Base-by-base conservation (phyloP, 257 asterid genomes). In the Solanum acaule region DNA sequence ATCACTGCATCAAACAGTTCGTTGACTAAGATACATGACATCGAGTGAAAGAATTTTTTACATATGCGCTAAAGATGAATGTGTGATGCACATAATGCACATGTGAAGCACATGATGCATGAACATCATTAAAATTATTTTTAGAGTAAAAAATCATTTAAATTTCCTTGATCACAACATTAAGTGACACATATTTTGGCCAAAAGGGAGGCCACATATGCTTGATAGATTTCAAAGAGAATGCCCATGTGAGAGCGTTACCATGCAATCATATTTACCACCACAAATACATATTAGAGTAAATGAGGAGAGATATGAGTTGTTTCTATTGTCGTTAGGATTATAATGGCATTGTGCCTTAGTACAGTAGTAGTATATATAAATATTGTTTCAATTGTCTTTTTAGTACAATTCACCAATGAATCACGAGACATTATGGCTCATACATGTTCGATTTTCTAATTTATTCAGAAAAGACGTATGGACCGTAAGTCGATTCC, bases 41-140 rank as follows among this genome's bases (percentile, higher is more conserved):
- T 44, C 0, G 52, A 44, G 0, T 44, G 52, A 44, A 44, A 44
- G 0, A 44, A 44, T 0, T 11, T 8, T 42, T 44, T 0, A 42
- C 52, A 44, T 12, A 44, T 44, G 52, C 52, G 6, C 52, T 44
- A 44, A 44, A 44, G 52, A 44, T 44, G 52, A 11, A 44, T 1
- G 16, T 44, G 16, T 44, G 52, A 44, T 0, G 6, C 16, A 44
- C 0, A 44, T 52, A 52, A 52, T 52, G 63, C 63, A 52, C 63
- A 52, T 52, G 23, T 16, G 56, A 44, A 44, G 23, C 63, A 52
- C 9, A 52, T 52, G 63, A 7, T 52, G n/a, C 63, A 7, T 52
- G 63, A 52, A 16, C n/a, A 18, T 52, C 63, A 52, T 52, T 52
- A 52, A 46, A 52, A 13, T 8, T 52, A 52, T 52, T 18, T 52